Conservation (phyloP, 768 basidiomycete species). For the Podaxis sp. region DNA sequence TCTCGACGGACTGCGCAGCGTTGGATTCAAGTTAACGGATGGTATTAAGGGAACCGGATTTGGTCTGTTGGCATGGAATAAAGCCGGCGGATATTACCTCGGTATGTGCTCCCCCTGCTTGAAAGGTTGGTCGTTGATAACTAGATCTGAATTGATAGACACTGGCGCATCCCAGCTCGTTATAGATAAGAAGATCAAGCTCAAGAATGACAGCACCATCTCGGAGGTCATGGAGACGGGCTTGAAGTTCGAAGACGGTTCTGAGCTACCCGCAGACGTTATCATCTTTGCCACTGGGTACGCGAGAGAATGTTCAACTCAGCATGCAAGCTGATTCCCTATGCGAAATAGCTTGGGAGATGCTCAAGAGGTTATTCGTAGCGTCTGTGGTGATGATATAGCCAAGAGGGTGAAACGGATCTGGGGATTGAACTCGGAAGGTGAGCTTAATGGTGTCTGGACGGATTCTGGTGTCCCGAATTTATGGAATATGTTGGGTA, state of each 20-base stretch:
- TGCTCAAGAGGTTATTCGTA: conserved; percentile 33
- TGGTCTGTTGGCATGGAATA: conserved; percentile 28
- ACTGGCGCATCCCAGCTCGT: conserved; percentile 62
- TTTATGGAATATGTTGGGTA: conserved; percentile 63
- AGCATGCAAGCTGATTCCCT: not conserved
- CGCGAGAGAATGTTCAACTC: conserved; percentile 11
- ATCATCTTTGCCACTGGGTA: conserved; percentile 63
- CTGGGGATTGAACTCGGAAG: conserved; percentile 67
- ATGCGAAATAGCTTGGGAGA: conserved; percentile 42
- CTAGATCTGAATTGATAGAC: conserved; percentile 31
- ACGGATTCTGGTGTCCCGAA: conserved; percentile 51
- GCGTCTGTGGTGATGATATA: conserved; percentile 50
- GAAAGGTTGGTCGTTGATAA: too few relatives aligned
- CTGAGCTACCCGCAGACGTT: conserved; percentile 49
- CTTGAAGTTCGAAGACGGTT: conserved; percentile 49
- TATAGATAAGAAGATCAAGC: conserved; percentile 67
- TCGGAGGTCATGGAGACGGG: conserved; percentile 42
- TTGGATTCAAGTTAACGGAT: conserved; percentile 45
- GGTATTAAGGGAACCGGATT: conserved; percentile 42
- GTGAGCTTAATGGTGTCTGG: conserved; percentile 53
- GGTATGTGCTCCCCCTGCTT: conserved; percentile 22
- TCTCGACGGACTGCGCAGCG: conserved; percentile 38
- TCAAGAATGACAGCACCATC: conserved; percentile 61
- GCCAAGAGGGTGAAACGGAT: conserved; percentile 44
- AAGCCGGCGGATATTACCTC: conserved; percentile 39